Evolutionary conservation across 176 grass and related monocot species (phyloP).

Genomic region (Paspalum notatum): DNA sequence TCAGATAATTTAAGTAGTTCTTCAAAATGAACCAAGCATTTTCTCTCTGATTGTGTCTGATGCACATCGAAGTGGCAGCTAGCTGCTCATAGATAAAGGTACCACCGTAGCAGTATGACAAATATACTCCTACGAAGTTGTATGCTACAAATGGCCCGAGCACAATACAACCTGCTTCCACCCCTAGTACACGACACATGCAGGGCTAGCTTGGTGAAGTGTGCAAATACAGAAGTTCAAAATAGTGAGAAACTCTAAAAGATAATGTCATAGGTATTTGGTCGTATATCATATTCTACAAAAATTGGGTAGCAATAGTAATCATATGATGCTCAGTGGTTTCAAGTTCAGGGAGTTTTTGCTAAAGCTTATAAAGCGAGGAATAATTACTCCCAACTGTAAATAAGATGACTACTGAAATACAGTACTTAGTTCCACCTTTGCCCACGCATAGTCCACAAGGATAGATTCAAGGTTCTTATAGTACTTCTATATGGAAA

Average conservation of each 20-base stretch:
- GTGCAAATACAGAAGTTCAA: not conserved
- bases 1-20: conserved; percentile 25
- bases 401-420: not conserved
- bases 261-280: not conserved
- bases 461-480: no score
- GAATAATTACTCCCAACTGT: conserved; percentile 2
- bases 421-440: no score
- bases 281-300: not conserved
- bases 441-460: no score
- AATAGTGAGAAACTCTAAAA: not conserved
- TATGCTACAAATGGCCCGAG: not conserved
- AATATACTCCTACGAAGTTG: not conserved
- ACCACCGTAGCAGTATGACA: not conserved
- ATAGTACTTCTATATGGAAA: no score
- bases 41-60: not conserved
- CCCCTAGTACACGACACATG: not conserved
- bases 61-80: conserved; percentile 5
- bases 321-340: not conserved
- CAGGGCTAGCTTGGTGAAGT: not conserved
- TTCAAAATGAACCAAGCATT: conserved; percentile 31
- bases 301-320: not conserved
- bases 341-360: not conserved
- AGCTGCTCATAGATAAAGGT: not conserved
- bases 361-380: not conserved
- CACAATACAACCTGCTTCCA: not conserved